Conservation (phyloP, 306 rosid genomes). For the Vachellia pachyceras region DNA sequence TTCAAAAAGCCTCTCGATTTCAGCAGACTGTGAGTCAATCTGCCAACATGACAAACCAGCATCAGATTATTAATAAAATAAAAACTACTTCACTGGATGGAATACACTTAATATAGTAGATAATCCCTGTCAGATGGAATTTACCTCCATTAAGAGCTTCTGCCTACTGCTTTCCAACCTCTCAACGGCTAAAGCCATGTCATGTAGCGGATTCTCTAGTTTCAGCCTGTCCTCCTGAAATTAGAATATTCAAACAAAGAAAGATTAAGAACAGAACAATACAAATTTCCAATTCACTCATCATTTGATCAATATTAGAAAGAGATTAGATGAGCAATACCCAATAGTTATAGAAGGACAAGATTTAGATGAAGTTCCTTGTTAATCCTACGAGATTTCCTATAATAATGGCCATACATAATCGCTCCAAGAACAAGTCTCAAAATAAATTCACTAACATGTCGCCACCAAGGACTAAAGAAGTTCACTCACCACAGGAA, state of each 20-base stretch:
- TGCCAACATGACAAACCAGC: slow-evolving; percentile 50
- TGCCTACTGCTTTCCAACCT: slow-evolving; percentile 93
- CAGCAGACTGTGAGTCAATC: slow-evolving; percentile 93
- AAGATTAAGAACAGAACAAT: slow-evolving; percentile 11
- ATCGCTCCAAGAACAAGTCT: slow-evolving; percentile 15
- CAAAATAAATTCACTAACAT: background rate
- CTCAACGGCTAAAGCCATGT: slow-evolving; percentile 91
- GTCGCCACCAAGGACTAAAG: slow-evolving; percentile 22
- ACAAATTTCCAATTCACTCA: background rate
- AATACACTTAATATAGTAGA: slow-evolving; percentile 33
- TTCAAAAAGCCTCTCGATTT: slow-evolving; percentile 92
- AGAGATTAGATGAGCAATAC: slow-evolving; percentile 34
- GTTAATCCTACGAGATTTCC: background rate
- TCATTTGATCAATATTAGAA: slow-evolving; percentile 9
- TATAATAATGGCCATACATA: slow-evolving; percentile 7
- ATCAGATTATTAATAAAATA: background rate
- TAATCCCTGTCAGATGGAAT: slow-evolving; percentile 25
- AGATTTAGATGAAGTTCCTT: background rate
- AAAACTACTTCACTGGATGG: slow-evolving; percentile 14
- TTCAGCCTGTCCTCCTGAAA: slow-evolving; percentile 84
- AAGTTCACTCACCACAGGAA: slow-evolving; percentile 67
- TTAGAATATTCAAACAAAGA: slow-evolving; percentile 11
- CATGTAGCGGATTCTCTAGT: slow-evolving; percentile 90
- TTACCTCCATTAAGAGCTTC: slow-evolving; percentile 87
- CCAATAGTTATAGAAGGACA: slow-evolving; percentile 22